phyloP scores from a whole-genome alignment of 352 stramenopile species.

The Phytophthora sansomeana region DNA sequence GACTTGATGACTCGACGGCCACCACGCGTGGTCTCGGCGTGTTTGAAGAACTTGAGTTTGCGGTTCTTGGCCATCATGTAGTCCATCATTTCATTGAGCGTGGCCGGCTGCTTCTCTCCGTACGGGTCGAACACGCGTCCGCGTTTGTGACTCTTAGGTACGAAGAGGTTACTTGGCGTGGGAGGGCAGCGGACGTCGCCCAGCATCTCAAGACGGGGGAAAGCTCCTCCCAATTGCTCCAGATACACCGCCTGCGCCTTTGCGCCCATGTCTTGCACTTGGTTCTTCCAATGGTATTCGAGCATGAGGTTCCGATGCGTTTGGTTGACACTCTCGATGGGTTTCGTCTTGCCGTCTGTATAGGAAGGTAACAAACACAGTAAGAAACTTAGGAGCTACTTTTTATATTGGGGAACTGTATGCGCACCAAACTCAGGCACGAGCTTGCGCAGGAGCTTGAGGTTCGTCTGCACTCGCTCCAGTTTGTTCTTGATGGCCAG shows the following conservation, averaged over 20 bases:
- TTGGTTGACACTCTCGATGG: slow-evolving; percentile 85
- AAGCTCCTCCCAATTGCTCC: slow-evolving; percentile 71
- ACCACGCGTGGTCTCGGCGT: slow-evolving; percentile 83
- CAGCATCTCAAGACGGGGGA: slow-evolving; percentile 86
- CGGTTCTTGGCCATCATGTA: slow-evolving; percentile 90
- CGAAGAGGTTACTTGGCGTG: slow-evolving; percentile 71
- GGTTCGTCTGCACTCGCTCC: slow-evolving; percentile 88
- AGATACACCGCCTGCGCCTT: slow-evolving; percentile 87
- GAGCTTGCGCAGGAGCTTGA: slow-evolving; percentile 85
- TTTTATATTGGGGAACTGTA: no score
- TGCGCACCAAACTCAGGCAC: slow-evolving; percentile 80
- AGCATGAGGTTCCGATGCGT: slow-evolving; percentile 91
- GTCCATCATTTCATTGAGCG: slow-evolving; percentile 91
- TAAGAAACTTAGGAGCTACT: neutral
- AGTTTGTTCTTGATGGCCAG: slow-evolving; percentile 87
- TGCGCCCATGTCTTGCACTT: slow-evolving; percentile 86
- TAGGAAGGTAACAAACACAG: neutral
- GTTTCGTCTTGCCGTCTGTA: slow-evolving; percentile 87
- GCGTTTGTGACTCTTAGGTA: slow-evolving; percentile 86
- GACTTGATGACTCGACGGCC: slow-evolving; percentile 88
- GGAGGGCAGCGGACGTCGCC: slow-evolving; percentile 81
- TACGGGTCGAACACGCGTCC: slow-evolving; percentile 84
- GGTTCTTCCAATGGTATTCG: slow-evolving; percentile 92
- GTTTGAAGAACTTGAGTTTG: slow-evolving; percentile 92
- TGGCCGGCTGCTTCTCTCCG: slow-evolving; percentile 85